Percentiles rank a stretch among this genome's conserved stretches.
phyloP scores from a whole-genome alignment of 2,329 filamentous ascomycete species.

The Neurospora sp. region DNA sequence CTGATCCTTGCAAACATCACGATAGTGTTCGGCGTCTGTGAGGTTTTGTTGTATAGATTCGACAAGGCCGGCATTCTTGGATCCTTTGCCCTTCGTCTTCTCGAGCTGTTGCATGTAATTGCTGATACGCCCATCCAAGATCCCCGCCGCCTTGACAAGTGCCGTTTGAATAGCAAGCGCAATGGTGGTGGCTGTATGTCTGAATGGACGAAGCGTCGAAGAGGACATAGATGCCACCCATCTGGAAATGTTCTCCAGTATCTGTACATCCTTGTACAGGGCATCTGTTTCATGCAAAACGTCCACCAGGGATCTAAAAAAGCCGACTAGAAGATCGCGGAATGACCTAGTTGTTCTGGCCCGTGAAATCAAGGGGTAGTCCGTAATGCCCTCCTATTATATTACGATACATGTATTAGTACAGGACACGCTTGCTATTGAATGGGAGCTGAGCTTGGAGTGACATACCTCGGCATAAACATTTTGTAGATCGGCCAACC shows the following conservation, averaged over 20 bases:
- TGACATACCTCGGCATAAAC: constrained; percentile 66
- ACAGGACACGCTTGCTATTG: background rate
- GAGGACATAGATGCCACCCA: constrained; percentile 92
- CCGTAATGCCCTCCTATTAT: constrained; percentile 60
- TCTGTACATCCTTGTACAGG: constrained; percentile 64
- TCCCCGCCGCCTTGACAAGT: constrained; percentile 44
- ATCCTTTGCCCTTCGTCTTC: constrained; percentile 59
- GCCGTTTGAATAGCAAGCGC: constrained; percentile 71
- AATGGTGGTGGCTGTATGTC: constrained; percentile 85
- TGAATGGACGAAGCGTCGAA: constrained; percentile 76
- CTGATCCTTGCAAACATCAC: constrained; percentile 59
- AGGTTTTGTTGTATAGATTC: constrained; percentile 64
- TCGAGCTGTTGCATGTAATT: constrained; percentile 72
- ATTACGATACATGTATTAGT: constrained; percentile 7
- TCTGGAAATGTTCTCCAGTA: constrained; percentile 81
- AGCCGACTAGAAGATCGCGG: constrained; percentile 64
- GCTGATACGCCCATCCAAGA: constrained; percentile 49
- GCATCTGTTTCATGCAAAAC: constrained; percentile 74
- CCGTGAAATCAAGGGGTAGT: constrained; percentile 85
- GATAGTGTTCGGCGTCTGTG: constrained; percentile 58
- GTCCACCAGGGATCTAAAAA: constrained; percentile 68
- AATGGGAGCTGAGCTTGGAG: background rate
- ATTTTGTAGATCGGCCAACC: constrained; percentile 75
- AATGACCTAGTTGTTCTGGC: constrained; percentile 69
- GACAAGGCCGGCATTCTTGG: constrained; percentile 64